Percentiles rank a stretch among this genome's conserved stretches.
Conservation (phyloP, 805 yeast genomes). For the Grigorovia humatica region DNA sequence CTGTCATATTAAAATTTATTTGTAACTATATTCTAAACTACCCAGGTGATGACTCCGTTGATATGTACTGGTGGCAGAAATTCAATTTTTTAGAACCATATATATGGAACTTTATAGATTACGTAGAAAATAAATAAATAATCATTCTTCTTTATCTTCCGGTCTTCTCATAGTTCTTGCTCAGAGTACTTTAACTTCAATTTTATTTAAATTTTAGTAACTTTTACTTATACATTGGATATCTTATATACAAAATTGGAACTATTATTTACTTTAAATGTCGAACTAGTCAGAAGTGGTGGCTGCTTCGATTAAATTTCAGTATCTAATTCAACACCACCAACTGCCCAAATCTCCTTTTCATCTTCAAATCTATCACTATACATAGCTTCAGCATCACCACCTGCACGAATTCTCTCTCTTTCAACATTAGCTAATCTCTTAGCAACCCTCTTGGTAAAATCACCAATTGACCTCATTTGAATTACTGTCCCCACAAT, state of each 20-base stretch:
- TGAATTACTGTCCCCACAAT: slow-evolving; percentile 42
- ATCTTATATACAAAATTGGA: too few relatives aligned
- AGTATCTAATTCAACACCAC: slow-evolving; percentile 44
- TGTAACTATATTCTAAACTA: slow-evolving; percentile 12
- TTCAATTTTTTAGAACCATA: slow-evolving; percentile 12
- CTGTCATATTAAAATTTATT: not conserved
- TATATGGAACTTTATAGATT: slow-evolving; percentile 19
- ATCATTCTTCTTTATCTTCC: not conserved
- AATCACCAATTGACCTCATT: slow-evolving; percentile 74
- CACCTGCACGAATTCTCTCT: slow-evolving; percentile 82
- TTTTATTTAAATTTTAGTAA: too few relatives aligned
- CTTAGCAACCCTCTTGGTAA: slow-evolving; percentile 79
- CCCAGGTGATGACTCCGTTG: slow-evolving; percentile 10
- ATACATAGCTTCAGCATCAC: slow-evolving; percentile 76
- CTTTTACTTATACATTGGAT: not conserved
- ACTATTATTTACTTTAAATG: too few relatives aligned
- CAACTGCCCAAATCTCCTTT: slow-evolving; percentile 79
- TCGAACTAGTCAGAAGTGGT: too few relatives aligned
- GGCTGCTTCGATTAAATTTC: slow-evolving; percentile 10
- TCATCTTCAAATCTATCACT: slow-evolving; percentile 84
- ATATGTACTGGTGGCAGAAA: slow-evolving; percentile 25
- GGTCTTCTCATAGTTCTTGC: too few relatives aligned
- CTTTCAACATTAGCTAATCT: slow-evolving; percentile 80
- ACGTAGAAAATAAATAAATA: slow-evolving; percentile 1
- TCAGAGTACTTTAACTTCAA: too few relatives aligned